Evolutionary conservation across 1,284 basidiomycete genomes (phyloP), one percentile per base, ranked within the genome.

Genomic region (Kalmanozyma brasiliensis): DNA sequence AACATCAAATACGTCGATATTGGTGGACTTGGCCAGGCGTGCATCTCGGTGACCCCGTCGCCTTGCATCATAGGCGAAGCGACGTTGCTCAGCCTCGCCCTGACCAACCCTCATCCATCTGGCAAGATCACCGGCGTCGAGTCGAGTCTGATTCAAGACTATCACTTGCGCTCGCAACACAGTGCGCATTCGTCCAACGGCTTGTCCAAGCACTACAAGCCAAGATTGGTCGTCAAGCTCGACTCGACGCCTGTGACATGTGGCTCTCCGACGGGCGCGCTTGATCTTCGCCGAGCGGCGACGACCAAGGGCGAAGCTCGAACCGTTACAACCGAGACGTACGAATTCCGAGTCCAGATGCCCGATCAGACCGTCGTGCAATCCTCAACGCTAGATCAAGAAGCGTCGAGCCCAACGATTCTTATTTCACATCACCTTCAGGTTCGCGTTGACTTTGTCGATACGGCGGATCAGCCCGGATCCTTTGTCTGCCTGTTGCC

Each of bases 361-460:
- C 45, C 45, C 8, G 11, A n/a, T 5, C 34, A 19, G 20, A 11
- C 34, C 14, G 48, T 38, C 3, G 3, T 51, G 6, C 48, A 58
- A 10, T 36, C 56, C 6, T 35, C 56, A 13, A 45, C 53, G 1
- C 29, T 51, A 10, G 7, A 17, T 3, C n/a, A n/a, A n/a, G n/a
- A n/a, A n/a, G 36, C 32, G 13, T 46, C 43, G 4, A 29, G 19
- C 19, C 24, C 43, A 5, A 20, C 22, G 11, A 41, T 52, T 13
- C 33, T 37, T 16, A 20, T 52, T 19, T 61, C 51, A 7, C 58
- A 61, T 43, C 49, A 42, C 11, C 45, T 61, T n/a, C 17, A 36
- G n/a, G 17, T 61, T 16, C 16, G 3, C 20, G 35, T 61, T 4
- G 4, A 13, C 20, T 53, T 38, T 14, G 8, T n/a, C 16, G 43